Evolutionary conservation across 148 eudicot species (phyloP).

Genomic region (Polygonum aviculare): DNA sequence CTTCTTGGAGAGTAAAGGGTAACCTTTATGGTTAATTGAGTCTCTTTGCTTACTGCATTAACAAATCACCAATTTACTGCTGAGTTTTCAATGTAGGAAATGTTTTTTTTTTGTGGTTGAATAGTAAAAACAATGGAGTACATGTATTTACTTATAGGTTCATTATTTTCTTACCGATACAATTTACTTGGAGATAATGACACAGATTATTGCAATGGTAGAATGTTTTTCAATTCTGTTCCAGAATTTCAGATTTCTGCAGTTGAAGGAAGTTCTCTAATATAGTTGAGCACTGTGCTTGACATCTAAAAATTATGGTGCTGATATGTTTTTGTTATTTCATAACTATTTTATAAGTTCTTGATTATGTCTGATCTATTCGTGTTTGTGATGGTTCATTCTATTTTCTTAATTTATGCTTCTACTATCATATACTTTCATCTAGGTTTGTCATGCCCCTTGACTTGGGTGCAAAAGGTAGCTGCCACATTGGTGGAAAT

Average conservation of each 20-base stretch:
- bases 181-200: not conserved
- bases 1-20: constrained; percentile 88
- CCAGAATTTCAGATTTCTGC: not conserved
- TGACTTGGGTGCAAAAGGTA: constrained; percentile 98
- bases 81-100: not conserved
- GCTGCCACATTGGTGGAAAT: constrained; percentile 99
- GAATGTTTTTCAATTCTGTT: not conserved
- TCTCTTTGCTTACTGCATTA: not conserved
- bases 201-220: not conserved
- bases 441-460: constrained; percentile 90
- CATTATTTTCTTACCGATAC: not conserved
- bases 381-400: not conserved
- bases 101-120: not conserved
- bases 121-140: not conserved
- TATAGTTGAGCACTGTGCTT: constrained; percentile 1
- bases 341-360: constrained; percentile 6
- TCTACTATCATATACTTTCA: not conserved
- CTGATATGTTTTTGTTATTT: not conserved
- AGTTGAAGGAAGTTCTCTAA: not conserved
- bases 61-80: not conserved
- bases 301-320: not conserved
- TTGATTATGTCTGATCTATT: not conserved
- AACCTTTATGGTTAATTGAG: constrained; percentile 18
- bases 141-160: not conserved
- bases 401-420: not conserved